phyloP scores from a whole-genome alignment of 805 yeast species.

The Blastobotrys attinorum region DNA sequence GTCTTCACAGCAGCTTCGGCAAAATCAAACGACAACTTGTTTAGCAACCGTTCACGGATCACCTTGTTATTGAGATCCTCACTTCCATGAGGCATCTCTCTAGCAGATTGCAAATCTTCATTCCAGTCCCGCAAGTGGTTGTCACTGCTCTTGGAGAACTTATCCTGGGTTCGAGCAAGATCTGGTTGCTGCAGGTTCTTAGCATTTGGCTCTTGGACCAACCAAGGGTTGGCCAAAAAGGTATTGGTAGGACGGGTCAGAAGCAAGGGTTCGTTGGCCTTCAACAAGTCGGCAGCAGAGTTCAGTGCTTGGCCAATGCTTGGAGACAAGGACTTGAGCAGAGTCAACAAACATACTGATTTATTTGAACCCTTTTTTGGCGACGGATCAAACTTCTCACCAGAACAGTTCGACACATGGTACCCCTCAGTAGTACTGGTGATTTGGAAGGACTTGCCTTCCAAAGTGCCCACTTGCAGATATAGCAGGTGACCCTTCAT shows the following conservation, averaged over 20 bases:
- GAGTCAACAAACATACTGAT: conserved; percentile 43
- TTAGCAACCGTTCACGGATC: conserved; percentile 65
- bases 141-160: conserved; percentile 51
- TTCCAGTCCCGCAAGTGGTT: conserved; percentile 71
- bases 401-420: conserved; percentile 62
- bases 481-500: conserved; percentile 74
- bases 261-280: conserved; percentile 23
- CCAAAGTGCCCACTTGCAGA: conserved; percentile 66
- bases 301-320: conserved; percentile 31
- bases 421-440: conserved; percentile 78
- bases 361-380: conserved; percentile 29
- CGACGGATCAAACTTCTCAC: conserved; percentile 62
- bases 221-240: conserved; percentile 70
- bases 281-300: conserved; percentile 34
- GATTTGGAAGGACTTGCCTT: conserved; percentile 69
- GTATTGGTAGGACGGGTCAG: conserved; percentile 47
- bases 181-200: conserved; percentile 39
- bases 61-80: conserved; percentile 56
- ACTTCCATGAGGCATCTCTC: conserved; percentile 51
- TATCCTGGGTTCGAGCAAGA: conserved; percentile 51
- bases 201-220: conserved; percentile 31
- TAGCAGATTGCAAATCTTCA: conserved; percentile 78
- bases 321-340: conserved; percentile 61
- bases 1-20: conserved; percentile 68
- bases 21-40: conserved; percentile 68